Conservation (phyloP, 495 filamentous ascomycete genomes). For the Penicillium goetzii region DNA sequence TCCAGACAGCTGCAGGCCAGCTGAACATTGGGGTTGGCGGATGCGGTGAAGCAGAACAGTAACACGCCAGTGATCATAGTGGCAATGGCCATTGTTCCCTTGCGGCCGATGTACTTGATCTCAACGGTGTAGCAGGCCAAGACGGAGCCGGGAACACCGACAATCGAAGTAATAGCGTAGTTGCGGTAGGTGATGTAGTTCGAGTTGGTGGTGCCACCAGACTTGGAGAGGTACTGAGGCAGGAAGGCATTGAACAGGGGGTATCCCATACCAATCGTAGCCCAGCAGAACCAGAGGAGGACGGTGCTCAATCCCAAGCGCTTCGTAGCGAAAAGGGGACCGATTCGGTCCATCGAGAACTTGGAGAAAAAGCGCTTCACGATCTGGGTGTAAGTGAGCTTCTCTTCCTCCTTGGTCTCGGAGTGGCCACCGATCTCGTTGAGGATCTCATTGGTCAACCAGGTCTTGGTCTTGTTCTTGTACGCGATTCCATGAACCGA, state of each 20-base stretch:
- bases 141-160: conserved; percentile 60
- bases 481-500: conserved; percentile 65
- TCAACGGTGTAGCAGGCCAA: conserved; percentile 60
- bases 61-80: conserved; percentile 60
- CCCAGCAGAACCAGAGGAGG: conserved; percentile 61
- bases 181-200: conserved; percentile 61
- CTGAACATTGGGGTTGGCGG: conserved; percentile 51
- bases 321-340: conserved; percentile 57
- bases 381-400: conserved; percentile 48
- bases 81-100: conserved; percentile 59
- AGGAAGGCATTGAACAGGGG: conserved; percentile 64
- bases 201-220: conserved; percentile 41
- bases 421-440: conserved; percentile 57
- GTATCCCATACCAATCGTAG: conserved; percentile 61
- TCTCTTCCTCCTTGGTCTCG: conserved; percentile 37
- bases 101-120: conserved; percentile 62
- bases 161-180: conserved; percentile 61
- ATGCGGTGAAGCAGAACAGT: conserved; percentile 61
- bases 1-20: conserved; percentile 57
- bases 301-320: conserved; percentile 51
- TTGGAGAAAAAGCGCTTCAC: conserved; percentile 56
- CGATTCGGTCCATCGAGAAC: conserved; percentile 58
- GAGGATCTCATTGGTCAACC: conserved; percentile 56
- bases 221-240: conserved; percentile 58
- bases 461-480: conserved; percentile 56